Conservation (phyloP, 225 moss, liverwort and hornwort species). For the Physcomitrium patens region DNA sequence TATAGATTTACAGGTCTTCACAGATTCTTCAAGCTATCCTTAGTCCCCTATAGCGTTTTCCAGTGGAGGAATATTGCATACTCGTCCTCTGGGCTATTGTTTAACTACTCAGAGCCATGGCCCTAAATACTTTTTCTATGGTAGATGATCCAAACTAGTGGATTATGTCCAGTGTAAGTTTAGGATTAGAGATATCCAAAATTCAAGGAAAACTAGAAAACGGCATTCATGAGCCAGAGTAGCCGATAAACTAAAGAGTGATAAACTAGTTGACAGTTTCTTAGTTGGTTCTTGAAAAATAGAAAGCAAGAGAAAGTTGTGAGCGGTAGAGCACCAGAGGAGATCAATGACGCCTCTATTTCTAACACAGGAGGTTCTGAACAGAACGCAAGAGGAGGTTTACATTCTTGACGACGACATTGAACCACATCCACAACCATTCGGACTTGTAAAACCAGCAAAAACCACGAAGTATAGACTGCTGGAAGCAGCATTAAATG, state of each 20-base stretch:
- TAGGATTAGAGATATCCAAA: conserved; percentile 31
- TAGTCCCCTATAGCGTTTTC: conserved; percentile 18
- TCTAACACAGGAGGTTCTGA: conserved; percentile 17
- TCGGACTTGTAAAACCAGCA: conserved; percentile 25
- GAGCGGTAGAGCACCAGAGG: conserved; percentile 39
- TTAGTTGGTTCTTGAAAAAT: conserved; percentile 43
- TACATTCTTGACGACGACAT: conserved; percentile 42
- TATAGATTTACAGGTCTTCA: conserved; percentile 45
- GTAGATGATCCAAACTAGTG: conserved; percentile 1
- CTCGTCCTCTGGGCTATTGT: conserved; percentile 33
- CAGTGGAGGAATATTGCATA: conserved; percentile 30
- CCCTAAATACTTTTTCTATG: conserved; percentile 17
- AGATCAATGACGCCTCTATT: conserved; percentile 19
- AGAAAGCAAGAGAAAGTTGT: conserved; percentile 27
- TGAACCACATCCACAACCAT: conserved; percentile 30
- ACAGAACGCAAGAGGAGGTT: conserved; percentile 21
- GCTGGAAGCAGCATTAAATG: conserved; percentile 40
- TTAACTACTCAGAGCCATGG: conserved; percentile 18
- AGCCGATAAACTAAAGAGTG: conserved; percentile 32
- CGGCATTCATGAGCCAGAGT: conserved; percentile 38
- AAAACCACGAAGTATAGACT: conserved; percentile 37
- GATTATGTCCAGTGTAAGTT: conserved; percentile 15
- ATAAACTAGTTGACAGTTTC: conserved; percentile 36
- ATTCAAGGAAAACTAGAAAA: conserved; percentile 31
- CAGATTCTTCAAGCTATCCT: conserved; percentile 28